Conservation (phyloP, 352 stramenopile species). For the Pythium utonaiense region DNA sequence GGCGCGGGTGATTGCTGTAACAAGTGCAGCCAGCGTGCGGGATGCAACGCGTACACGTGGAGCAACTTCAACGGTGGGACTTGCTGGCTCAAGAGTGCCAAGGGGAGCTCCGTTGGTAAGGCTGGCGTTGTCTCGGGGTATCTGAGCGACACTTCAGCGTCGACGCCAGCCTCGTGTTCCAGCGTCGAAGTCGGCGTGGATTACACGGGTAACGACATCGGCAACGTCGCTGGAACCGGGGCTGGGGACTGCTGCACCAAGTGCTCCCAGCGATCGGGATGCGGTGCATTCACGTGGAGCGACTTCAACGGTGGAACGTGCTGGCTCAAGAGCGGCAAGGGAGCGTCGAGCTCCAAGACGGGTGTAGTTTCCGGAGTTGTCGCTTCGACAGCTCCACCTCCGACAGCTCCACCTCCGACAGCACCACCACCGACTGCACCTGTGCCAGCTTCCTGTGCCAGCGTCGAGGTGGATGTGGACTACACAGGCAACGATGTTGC, state of each 20-base stretch:
- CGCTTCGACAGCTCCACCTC: neutral
- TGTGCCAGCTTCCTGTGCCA: neutral
- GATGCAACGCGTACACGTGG: neutral
- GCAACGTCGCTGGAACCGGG: neutral
- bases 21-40: neutral
- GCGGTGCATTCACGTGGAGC: slow-evolving; percentile 34
- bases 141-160: neutral
- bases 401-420: slow-evolving; percentile 1
- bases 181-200: slow-evolving; percentile 1
- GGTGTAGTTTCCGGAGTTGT: slow-evolving; percentile 10
- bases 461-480: neutral
- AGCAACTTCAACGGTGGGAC: slow-evolving; percentile 23
- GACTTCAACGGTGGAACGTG: slow-evolving; percentile 49
- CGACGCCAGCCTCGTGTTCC: slow-evolving; percentile 23
- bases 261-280: slow-evolving; percentile 9
- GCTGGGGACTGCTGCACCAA: slow-evolving; percentile 18
- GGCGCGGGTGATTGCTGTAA: neutral
- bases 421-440: neutral
- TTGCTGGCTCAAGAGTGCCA: neutral
- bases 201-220: slow-evolving; percentile 12
- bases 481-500: slow-evolving; percentile 13
- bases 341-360: neutral
- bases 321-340: slow-evolving; percentile 41
- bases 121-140: too few species aligned
- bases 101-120: too few species aligned